Evolutionary conservation across 768 basidiomycete species (phyloP).

Genomic region (Suillus paluster): DNA sequence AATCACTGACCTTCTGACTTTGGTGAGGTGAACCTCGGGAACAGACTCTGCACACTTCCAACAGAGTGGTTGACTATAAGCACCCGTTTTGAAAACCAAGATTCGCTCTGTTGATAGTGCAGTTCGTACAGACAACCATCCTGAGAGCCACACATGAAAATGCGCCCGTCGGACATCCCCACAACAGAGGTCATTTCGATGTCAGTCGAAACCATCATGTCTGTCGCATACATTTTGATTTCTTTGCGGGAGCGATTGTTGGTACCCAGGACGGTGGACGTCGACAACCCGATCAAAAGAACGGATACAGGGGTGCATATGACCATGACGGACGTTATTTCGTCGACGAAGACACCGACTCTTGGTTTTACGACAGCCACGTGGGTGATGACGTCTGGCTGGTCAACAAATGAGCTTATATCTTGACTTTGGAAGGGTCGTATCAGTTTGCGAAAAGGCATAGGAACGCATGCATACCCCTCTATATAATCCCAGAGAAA

Average conservation of each 20-base stretch:
- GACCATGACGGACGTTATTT: slow-evolving; percentile 87
- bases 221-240: slow-evolving; percentile 89
- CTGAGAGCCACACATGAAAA: slow-evolving; percentile 86
- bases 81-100: slow-evolving; percentile 90
- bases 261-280: slow-evolving; percentile 45
- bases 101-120: slow-evolving; percentile 87
- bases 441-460: slow-evolving; percentile 7
- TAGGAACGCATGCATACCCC: slow-evolving; percentile 60
- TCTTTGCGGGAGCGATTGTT: slow-evolving; percentile 57
- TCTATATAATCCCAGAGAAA: slow-evolving; percentile 97
- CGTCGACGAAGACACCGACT: slow-evolving; percentile 87
- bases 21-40: slow-evolving; percentile 73
- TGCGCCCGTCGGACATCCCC: slow-evolving; percentile 81
- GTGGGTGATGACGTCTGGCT: slow-evolving; percentile 86
- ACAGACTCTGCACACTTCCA: slow-evolving; percentile 74
- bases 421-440: slow-evolving; percentile 62
- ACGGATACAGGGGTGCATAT: slow-evolving; percentile 87
- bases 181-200: slow-evolving; percentile 86
- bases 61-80: slow-evolving; percentile 88
- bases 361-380: slow-evolving; percentile 90
- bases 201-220: slow-evolving; percentile 77
- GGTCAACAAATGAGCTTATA: slow-evolving; percentile 89
- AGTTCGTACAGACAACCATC: slow-evolving; percentile 93
- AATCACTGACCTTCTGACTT: slow-evolving; percentile 63
- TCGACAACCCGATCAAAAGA: slow-evolving; percentile 81